phyloP scores from a whole-genome alignment of 2,329 filamentous ascomycete species.

The Hymenoscyphus fructigenus region DNA sequence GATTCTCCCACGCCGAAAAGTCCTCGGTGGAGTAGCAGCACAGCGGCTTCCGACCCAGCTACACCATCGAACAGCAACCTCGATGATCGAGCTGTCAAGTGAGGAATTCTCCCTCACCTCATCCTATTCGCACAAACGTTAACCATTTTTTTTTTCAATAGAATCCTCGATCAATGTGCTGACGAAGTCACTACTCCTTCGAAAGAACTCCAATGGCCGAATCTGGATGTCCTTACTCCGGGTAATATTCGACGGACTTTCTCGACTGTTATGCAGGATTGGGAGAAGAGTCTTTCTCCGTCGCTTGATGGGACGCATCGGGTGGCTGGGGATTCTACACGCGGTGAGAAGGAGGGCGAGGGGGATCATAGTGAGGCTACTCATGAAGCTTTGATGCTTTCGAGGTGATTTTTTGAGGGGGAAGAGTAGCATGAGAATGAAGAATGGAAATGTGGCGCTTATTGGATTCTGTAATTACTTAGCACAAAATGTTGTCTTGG shows the following conservation, averaged over 20 bases:
- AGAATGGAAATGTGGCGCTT: background rate
- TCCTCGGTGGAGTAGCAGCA: slow-evolving; percentile 61
- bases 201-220: slow-evolving; percentile 41
- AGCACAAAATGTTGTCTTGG: background rate
- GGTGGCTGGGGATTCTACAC: slow-evolving; percentile 44
- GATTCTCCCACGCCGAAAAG: slow-evolving; percentile 55
- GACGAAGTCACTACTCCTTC: slow-evolving; percentile 19
- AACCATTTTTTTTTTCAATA: background rate
- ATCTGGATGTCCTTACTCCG: slow-evolving; percentile 54
- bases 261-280: slow-evolving; percentile 84
- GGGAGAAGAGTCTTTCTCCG: slow-evolving; percentile 75
- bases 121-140: background rate
- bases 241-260: slow-evolving; percentile 77
- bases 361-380: slow-evolving; percentile 41
- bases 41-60: slow-evolving; percentile 29
- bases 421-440: background rate
- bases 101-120: slow-evolving; percentile 17
- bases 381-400: slow-evolving; percentile 27
- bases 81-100: slow-evolving; percentile 32
- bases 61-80: slow-evolving; percentile 29
- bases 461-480: slow-evolving; percentile 4
- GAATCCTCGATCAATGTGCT: background rate
- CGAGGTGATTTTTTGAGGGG: slow-evolving; percentile 16
- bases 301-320: slow-evolving; percentile 46
- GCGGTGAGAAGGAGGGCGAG: slow-evolving; percentile 31